Evolutionary conservation across 805 yeast genomes (phyloP).

Genomic region (Hanseniaspora singularis): DNA sequence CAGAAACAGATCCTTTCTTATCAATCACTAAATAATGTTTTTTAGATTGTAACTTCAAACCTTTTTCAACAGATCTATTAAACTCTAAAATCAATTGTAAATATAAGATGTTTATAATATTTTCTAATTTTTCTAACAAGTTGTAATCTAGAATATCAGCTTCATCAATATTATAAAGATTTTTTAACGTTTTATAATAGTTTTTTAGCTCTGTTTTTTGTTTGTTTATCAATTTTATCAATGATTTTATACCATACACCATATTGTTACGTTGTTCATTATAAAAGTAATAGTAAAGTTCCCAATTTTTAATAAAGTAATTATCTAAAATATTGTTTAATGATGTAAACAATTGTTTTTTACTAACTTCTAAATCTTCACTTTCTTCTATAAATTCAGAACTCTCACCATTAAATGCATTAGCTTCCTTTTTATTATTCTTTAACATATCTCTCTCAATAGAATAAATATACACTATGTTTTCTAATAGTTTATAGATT

Average conservation of each 20-base stretch:
- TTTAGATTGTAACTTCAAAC: conserved; percentile 8
- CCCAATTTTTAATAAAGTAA: conserved; percentile 8
- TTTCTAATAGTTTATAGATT: neutral
- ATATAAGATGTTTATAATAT: conserved; percentile 2
- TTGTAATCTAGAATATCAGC: neutral
- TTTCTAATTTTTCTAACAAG: conserved; percentile 4
- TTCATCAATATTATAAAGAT: neutral
- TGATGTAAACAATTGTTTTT: neutral
- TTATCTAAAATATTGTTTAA: conserved; percentile 1
- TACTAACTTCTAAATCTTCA: neutral
- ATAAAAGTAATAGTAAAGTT: conserved; percentile 1
- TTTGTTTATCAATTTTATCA: neutral
- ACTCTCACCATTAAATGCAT: neutral
- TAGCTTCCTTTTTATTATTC: conserved; percentile 25
- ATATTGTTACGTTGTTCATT: conserved; percentile 4
- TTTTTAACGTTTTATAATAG: neutral
- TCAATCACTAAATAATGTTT: conserved; percentile 4
- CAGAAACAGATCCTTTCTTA: conserved; percentile 33
- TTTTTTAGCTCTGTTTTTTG: neutral
- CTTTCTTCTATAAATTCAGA: neutral
- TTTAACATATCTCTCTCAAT: conserved; percentile 22
- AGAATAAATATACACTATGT: neutral
- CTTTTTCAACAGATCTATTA: neutral
- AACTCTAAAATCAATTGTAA: conserved; percentile 4
- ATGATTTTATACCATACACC: neutral